Conservation (phyloP, 116 monocot species). For the Trichopus zeylanicus region DNA sequence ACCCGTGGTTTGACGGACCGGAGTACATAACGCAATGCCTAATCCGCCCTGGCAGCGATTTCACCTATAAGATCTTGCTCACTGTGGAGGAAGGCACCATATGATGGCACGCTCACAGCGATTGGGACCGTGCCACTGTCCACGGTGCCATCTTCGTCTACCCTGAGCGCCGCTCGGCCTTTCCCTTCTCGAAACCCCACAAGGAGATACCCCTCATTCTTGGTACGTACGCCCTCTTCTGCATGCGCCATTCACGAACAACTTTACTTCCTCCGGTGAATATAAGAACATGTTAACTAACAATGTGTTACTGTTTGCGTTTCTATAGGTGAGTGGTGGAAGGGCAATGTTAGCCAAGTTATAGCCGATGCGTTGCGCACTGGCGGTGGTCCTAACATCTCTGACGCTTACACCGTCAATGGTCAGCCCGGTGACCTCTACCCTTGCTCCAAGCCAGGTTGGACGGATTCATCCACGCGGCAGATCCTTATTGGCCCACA, state of each 20-base stretch:
- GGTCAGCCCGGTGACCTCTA: constrained; percentile 41
- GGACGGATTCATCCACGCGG: neutral
- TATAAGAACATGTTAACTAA: neutral
- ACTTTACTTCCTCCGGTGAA: no score
- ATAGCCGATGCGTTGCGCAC: neutral
- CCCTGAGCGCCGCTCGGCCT: constrained; percentile 9
- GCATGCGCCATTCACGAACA: no score
- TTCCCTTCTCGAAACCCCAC: constrained; percentile 29
- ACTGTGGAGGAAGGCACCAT: constrained; percentile 37
- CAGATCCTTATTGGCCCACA: no score
- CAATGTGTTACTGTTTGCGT: neutral
- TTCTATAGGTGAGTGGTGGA: constrained; percentile 48
- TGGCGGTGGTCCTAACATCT: constrained; percentile 7
- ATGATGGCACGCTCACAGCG: constrained; percentile 43
- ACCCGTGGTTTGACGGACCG: constrained; percentile 40
- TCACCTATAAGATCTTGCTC: constrained; percentile 18
- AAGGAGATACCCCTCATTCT: constrained; percentile 33
- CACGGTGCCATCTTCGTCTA: constrained; percentile 36
- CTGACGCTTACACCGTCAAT: constrained; percentile 45
- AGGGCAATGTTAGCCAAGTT: constrained; percentile 11
- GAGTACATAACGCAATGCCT: constrained; percentile 40
- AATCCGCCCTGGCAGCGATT: constrained; percentile 22
- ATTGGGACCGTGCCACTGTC: constrained; percentile 30
- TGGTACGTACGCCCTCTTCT: neutral
- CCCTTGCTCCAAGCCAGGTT: constrained; percentile 23